Evolutionary conservation across 768 basidiomycete species (phyloP), one percentile per base, ranked within the genome.

Genomic region (Macrolepiota albuminosa): DNA sequence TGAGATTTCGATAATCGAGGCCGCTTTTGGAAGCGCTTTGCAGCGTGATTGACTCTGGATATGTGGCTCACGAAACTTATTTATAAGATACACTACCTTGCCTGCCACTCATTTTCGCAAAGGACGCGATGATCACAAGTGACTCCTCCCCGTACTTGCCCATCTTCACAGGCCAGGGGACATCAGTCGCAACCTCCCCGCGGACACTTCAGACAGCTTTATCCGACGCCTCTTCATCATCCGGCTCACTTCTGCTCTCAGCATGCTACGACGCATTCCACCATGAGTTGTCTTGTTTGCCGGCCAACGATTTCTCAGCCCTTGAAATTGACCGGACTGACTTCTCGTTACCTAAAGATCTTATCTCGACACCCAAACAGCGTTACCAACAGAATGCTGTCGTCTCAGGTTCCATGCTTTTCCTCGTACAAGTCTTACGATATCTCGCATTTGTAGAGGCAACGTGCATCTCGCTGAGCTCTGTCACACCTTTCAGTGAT

Each of bases 111-210:
- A 13, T 49, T 45, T 51, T 57, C 24, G 14, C 61, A 10, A 55
- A 42, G 45, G 45, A 57, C 56, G 43, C 45, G 46, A 65, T 67
- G 66, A 21, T 24, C 24, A 50, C 39, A 31, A 18, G n/a, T 42
- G 47, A 29, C 29, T 50, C 57, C 36, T n/a, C 45, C 8, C 50
- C 75, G 45, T 56, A 74, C 59, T 64, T 86, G 48, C 85, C 82
- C 4, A 69, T 84, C 18, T 87, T 87, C 63, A 75, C 81, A 47
- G 84, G 85, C 6, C 85, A 87, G 65, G 85, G 83, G 3, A 75
- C 78, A 3, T 53, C 73, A 11, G 69, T 70, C 13, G 61, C 73
- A 26, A 73, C 72, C 50, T 61, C 74, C 31, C 56, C 62, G 16
- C 67, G 69, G 36, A 71, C 73, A 16, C 70, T 70, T 7, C 69